Percentiles rank a stretch among this genome's conserved stretches.
Conservation (phyloP, 139 green algal genomes). For the Asterochloris sp. region DNA sequence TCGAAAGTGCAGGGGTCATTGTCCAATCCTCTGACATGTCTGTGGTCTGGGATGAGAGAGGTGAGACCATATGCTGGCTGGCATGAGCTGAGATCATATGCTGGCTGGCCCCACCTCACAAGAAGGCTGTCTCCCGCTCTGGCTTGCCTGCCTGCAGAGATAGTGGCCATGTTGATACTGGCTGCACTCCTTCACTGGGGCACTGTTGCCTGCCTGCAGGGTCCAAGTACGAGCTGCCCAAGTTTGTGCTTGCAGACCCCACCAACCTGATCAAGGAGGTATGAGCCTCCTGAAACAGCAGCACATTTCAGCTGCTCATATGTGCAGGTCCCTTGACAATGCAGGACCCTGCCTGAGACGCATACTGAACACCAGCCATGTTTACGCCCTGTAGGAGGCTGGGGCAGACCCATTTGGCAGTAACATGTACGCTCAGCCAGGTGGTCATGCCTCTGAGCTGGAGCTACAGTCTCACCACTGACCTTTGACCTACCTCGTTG, state of each 20-base stretch:
- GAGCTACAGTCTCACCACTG: no score
- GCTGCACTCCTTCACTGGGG: constrained; percentile 43
- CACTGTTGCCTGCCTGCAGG: constrained; percentile 45
- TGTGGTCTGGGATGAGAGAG: constrained; percentile 79
- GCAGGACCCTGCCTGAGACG: no score
- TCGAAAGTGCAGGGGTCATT: constrained; percentile 81
- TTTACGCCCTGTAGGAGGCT: no score
- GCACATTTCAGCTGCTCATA: no score
- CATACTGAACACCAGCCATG: no score
- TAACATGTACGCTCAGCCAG: no score
- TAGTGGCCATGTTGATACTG: constrained; percentile 9
- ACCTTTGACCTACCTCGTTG: no score
- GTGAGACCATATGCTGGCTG: constrained; percentile 17
- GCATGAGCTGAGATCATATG: background rate
- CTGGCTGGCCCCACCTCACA: background rate
- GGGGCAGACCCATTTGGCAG: no score
- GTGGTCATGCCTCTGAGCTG: no score
- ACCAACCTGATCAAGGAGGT: constrained; percentile 29
- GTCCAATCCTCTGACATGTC: constrained; percentile 68
- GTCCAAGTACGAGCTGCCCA: constrained; percentile 66
- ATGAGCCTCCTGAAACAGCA: no score
- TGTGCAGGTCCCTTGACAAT: no score
- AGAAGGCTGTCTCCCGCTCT: background rate
- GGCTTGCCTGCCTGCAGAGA: background rate
- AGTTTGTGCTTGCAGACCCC: constrained; percentile 56